Base-by-base conservation (phyloP, 164 flowering plant genomes). In the Annona squamosa region DNA sequence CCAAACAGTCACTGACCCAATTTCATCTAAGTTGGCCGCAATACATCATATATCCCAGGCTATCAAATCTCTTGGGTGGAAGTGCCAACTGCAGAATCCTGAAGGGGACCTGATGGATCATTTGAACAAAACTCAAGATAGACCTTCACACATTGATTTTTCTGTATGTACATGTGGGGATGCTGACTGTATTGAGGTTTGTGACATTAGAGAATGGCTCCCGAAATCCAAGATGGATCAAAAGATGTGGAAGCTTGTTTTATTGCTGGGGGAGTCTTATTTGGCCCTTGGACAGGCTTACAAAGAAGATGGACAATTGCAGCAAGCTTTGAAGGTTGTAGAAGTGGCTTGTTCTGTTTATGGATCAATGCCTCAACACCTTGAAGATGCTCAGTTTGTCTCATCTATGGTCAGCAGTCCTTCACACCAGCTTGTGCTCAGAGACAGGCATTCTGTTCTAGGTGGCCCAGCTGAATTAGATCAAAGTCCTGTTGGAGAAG, bases 41-140 rank as follows among this genome's bases (percentile, higher is more conserved):
- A 81, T 95, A 71, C 99, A 95, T 79, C 99, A 95, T 82, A 91
- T 93, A 75, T 93, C 97, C 75, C 97, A 90, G 81, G 99, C 99
- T 70, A 95, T 95, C 48, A 93, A 95, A 80, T 90, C 97, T 68
- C 89, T 95, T 37, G 85, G 99, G 77, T 91, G 93, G 94, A 91
- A 78, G 80, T 90, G 96, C 19, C 91, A 91, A 79, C 81, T 89
- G 45, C 92, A 89, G 71, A 79, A 77, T 69, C 68, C 83, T 73
- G 90, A 87, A 77, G 72, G 74, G 71, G 87, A 85, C 48, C 44
- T 73, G 26, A 45, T 80, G 67, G 83, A 83, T 71, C 82, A 79
- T 72, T 79, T 71, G 37, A 78, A 67, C 69, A 75, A 70, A 71
- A 67, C 47, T 66, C 76, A 67, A 71, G 89, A 86, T 68, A 77